A percentile compares a stretch with the other conserved stretches of the same genome.
These are phyloP conservation scores for Pueraria montana DNA, from an alignment of 306 rosid genomes.

Conservation along the genomic window DNA sequence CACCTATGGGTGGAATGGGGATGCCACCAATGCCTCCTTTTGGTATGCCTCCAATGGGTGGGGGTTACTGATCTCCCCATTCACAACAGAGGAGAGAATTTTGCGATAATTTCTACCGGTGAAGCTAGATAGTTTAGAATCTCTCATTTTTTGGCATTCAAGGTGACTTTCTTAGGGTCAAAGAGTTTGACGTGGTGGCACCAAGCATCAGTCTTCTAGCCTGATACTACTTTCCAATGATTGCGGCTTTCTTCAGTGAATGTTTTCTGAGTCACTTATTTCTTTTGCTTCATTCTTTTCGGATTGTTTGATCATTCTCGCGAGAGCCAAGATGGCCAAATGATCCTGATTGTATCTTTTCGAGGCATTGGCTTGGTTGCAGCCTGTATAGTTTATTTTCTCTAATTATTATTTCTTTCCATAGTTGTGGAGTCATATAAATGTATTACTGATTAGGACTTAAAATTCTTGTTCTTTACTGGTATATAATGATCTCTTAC, in stretches of 20 bases:
- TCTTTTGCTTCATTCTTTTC: slow-evolving; percentile 33
- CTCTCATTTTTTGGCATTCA: slow-evolving; percentile 38
- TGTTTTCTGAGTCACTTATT: slow-evolving; percentile 36
- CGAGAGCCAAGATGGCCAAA: slow-evolving; percentile 29
- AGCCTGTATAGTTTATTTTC: slow-evolving; percentile 32
- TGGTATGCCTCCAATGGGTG: slow-evolving; percentile 33
- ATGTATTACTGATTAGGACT: slow-evolving; percentile 42
- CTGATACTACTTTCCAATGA: slow-evolving; percentile 33
- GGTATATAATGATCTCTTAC: slow-evolving; percentile 43
- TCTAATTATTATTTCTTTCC: slow-evolving; percentile 37
- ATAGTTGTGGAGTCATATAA: slow-evolving; percentile 39
- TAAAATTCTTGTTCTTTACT: slow-evolving; percentile 9
- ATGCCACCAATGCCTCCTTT: slow-evolving; percentile 74
- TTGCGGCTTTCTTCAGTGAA: slow-evolving; percentile 52
- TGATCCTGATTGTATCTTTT: slow-evolving; percentile 34
- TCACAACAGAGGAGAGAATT: slow-evolving; percentile 32
- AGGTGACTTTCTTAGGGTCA: slow-evolving; percentile 38
- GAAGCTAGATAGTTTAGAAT: slow-evolving; percentile 50
- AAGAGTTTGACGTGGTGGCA: slow-evolving; percentile 46
- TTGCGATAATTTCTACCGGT: slow-evolving; percentile 26
- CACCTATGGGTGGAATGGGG: slow-evolving; percentile 88
- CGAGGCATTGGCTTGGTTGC: slow-evolving; percentile 39
- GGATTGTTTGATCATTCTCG: slow-evolving; percentile 43
- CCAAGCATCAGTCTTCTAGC: slow-evolving; percentile 40
- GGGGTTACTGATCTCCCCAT: slow-evolving; percentile 50